These are phyloP conservation scores for Sanguinoderma infundibulare DNA, from an alignment of 1,284 basidiomycete genomes.

Conservation along the genomic window DNA sequence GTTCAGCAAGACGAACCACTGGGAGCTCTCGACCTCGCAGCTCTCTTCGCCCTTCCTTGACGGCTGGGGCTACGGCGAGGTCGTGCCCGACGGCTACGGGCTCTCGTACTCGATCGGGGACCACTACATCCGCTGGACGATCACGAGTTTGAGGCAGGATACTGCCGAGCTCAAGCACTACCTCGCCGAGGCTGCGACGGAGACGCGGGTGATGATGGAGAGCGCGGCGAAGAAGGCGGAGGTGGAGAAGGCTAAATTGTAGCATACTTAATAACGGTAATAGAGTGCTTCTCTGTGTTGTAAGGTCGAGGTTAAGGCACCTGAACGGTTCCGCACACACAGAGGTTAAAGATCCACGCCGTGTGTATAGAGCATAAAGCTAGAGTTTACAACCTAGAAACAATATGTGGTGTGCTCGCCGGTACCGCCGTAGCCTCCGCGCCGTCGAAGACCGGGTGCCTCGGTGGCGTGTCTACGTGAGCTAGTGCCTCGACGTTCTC, in stretches of 20 bases:
- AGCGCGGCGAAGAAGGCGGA: conserved; percentile 46
- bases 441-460: conserved; percentile 7
- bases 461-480: neutral
- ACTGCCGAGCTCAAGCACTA: conserved; percentile 72
- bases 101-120: conserved; percentile 92
- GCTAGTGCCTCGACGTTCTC: conserved; percentile 35
- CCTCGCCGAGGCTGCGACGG: conserved; percentile 80
- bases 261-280: neutral
- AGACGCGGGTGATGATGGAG: conserved; percentile 79
- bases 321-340: neutral
- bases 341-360: neutral
- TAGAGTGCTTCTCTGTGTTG: neutral
- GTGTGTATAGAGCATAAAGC: neutral
- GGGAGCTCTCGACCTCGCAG: conserved; percentile 94
- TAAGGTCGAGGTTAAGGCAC: neutral
- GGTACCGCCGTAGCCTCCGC: conserved; percentile 2
- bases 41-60: conserved; percentile 85
- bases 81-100: conserved; percentile 93
- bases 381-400: conserved; percentile 5
- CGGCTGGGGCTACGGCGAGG: conserved; percentile 98
- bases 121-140: conserved; percentile 89
- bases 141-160: conserved; percentile 79
- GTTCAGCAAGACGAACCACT: conserved; percentile 77
- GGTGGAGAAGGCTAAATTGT: conserved; percentile 37
- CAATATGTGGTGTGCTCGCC: neutral